These are phyloP conservation scores for Gossypium australe DNA, from an alignment of 345 rosid species.

Conservation along the genomic window DNA sequence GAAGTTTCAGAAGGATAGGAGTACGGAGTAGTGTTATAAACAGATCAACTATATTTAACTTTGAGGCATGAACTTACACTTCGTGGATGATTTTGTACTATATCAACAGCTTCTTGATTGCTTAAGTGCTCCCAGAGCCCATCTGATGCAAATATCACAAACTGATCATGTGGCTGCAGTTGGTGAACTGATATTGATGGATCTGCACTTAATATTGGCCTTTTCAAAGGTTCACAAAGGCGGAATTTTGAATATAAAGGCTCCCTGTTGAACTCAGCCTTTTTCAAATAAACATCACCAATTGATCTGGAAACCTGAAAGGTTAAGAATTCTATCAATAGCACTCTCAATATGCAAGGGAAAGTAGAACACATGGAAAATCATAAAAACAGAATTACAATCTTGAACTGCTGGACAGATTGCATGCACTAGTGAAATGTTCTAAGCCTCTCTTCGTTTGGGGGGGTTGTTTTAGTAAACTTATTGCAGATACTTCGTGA, in stretches of 20 bases:
- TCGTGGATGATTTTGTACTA: slow-evolving; percentile 57
- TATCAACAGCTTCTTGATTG: slow-evolving; percentile 79
- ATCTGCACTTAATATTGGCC: slow-evolving; percentile 64
- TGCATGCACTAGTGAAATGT: background rate
- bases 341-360: slow-evolving; percentile 9
- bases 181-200: slow-evolving; percentile 63
- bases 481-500: background rate
- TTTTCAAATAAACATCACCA: slow-evolving; percentile 79
- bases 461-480: background rate
- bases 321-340: slow-evolving; percentile 8
- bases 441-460: background rate
- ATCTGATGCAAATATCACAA: slow-evolving; percentile 78
- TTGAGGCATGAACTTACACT: slow-evolving; percentile 35
- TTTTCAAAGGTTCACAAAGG: slow-evolving; percentile 60
- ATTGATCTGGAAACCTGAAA: slow-evolving; percentile 77
- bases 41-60: background rate
- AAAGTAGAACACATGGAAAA: slow-evolving; percentile 1
- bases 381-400: background rate
- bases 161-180: slow-evolving; percentile 59
- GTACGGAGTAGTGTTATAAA: background rate
- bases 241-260: slow-evolving; percentile 63
- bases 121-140: slow-evolving; percentile 89
- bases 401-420: background rate
- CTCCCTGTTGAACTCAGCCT: slow-evolving; percentile 77
- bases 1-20: background rate